Evolutionary conservation across 176 grass and related monocot genomes (phyloP).

Genomic region (Phragmites australis): DNA sequence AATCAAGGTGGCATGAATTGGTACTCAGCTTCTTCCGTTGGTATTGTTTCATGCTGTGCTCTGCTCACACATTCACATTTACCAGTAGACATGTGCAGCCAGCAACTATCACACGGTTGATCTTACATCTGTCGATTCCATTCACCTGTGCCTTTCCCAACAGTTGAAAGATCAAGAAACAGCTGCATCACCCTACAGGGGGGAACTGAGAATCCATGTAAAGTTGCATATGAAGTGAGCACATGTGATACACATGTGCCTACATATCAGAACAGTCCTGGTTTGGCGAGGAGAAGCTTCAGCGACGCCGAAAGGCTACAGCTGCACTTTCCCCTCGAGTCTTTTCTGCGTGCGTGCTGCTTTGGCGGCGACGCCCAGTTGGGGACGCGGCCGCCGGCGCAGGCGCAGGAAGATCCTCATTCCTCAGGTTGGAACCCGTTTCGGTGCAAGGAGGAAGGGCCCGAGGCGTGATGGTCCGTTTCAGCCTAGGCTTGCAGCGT

Average conservation of each 20-base stretch:
- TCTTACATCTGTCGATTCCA: neutral
- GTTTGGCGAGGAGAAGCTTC: conserved; percentile 27
- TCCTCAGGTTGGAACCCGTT: neutral
- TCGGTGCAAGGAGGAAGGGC: neutral
- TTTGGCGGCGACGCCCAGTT: neutral
- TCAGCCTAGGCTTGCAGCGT: neutral
- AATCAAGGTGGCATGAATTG: neutral
- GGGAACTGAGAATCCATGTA: neutral
- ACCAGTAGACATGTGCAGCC: neutral
- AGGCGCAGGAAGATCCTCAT: no score
- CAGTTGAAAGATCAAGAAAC: neutral
- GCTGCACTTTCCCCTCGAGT: neutral
- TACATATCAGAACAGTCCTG: conserved; percentile 12
- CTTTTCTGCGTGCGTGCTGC: neutral
- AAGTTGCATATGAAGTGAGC: no score
- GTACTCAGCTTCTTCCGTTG: neutral
- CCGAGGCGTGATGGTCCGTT: no score
- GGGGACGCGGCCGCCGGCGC: neutral
- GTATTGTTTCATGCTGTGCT: neutral
- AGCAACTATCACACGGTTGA: neutral
- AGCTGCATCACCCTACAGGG: neutral
- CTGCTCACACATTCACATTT: neutral
- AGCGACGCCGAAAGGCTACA: conserved; percentile 36
- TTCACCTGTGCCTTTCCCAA: neutral
- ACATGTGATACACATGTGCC: no score